phyloP scores from a whole-genome alignment of 2,329 filamentous ascomycete genomes.

The Aspergillus sp. region DNA sequence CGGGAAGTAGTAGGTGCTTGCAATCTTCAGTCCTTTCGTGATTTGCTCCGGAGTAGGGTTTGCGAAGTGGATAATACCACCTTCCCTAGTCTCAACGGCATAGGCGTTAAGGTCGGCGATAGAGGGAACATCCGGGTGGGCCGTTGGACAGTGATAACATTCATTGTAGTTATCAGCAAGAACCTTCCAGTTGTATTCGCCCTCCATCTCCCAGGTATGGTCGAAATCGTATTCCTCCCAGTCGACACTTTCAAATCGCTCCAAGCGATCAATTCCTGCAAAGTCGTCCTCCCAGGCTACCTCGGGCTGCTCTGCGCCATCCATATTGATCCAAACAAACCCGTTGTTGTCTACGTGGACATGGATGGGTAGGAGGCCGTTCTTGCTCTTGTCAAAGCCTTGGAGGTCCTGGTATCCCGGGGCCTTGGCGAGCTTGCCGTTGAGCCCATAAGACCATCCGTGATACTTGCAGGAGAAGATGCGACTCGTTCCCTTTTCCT shows the following conservation, averaged over 20 bases:
- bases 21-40: slow-evolving; percentile 39
- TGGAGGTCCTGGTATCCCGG: slow-evolving; percentile 55
- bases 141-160: slow-evolving; percentile 24
- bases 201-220: slow-evolving; percentile 57
- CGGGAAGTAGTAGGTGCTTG: slow-evolving; percentile 36
- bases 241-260: slow-evolving; percentile 46
- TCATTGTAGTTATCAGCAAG: slow-evolving; percentile 63
- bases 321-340: slow-evolving; percentile 60
- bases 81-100: slow-evolving; percentile 46
- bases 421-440: slow-evolving; percentile 58
- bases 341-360: slow-evolving; percentile 53
- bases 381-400: slow-evolving; percentile 55
- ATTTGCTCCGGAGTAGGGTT: slow-evolving; percentile 48
- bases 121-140: slow-evolving; percentile 21
- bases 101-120: slow-evolving; percentile 57
- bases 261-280: slow-evolving; percentile 45
- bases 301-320: slow-evolving; percentile 45
- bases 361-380: slow-evolving; percentile 55
- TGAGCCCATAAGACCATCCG: slow-evolving; percentile 59
- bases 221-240: slow-evolving; percentile 57
- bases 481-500: slow-evolving; percentile 46
- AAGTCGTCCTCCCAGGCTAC: slow-evolving; percentile 55
- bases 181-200: slow-evolving; percentile 60
- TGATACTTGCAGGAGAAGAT: slow-evolving; percentile 60
- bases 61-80: slow-evolving; percentile 50